These are phyloP conservation scores for Chaetoscypha palmicola DNA, from an alignment of 2,329 filamentous ascomycete species.

Conservation along the genomic window DNA sequence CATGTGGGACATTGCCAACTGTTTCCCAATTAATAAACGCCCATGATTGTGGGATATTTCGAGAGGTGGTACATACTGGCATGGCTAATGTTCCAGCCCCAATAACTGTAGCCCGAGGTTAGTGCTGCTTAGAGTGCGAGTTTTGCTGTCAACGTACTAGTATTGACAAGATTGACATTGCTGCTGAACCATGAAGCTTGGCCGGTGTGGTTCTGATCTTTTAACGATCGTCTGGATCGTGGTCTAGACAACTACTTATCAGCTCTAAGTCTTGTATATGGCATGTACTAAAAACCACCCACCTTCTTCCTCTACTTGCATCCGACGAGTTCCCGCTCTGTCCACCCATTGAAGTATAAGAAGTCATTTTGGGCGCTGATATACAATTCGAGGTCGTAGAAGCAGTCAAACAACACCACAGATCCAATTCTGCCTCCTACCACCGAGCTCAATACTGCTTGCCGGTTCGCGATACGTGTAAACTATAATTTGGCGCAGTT, in stretches of 20 bases:
- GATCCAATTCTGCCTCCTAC: no score
- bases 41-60: no score
- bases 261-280: not conserved
- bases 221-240: no score
- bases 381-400: no score
- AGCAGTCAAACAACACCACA: no score
- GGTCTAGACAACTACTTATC: no score
- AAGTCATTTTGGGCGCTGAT: no score
- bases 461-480: no score
- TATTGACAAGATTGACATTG: conserved; percentile 92
- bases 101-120: conserved; percentile 56
- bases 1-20: conserved; percentile 90
- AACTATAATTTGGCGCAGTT: no score
- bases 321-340: conserved; percentile 22
- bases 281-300: not conserved
- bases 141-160: conserved; percentile 52
- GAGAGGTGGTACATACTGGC: conserved; percentile 37
- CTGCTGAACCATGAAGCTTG: conserved; percentile 86
- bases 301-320: conserved; percentile 24
- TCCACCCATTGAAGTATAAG: conserved; percentile 24
- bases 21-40: no score
- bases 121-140: conserved; percentile 8
- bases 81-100: conserved; percentile 85
- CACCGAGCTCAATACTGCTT: no score
- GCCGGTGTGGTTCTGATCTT: conserved; percentile 64